phyloP scores from a whole-genome alignment of 2,329 filamentous ascomycete genomes.

The Aspergillus jensenii region DNA sequence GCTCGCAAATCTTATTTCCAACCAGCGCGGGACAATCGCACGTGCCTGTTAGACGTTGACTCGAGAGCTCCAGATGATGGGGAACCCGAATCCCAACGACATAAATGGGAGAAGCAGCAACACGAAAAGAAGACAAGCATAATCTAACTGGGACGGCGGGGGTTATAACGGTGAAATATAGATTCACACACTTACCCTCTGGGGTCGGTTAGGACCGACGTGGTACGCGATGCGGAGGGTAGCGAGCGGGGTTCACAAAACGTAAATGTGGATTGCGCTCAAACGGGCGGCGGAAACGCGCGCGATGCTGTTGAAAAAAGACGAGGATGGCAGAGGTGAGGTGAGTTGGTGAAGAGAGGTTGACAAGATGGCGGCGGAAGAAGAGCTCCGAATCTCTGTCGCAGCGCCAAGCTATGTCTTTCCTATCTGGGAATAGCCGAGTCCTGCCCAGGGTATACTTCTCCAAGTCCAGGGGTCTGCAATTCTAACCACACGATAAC shows the following conservation, averaged over 20 bases:
- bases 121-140: background rate
- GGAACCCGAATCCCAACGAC: background rate
- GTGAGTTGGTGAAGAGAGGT: slow-evolving; percentile 6
- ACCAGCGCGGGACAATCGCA: slow-evolving; percentile 6
- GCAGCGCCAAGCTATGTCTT: slow-evolving; percentile 21
- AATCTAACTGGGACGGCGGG: background rate
- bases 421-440: slow-evolving; percentile 18
- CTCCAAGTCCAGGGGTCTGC: background rate
- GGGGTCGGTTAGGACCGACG: background rate
- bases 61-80: background rate
- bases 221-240: background rate
- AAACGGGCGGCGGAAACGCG: background rate
- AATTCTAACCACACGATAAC: background rate
- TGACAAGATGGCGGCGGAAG: slow-evolving; percentile 3
- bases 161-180: background rate
- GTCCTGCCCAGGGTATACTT: background rate
- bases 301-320: background rate
- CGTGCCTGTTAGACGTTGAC: slow-evolving; percentile 2
- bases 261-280: background rate
- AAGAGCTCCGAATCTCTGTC: slow-evolving; percentile 9
- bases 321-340: background rate
- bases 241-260: background rate
- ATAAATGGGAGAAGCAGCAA: background rate
- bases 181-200: slow-evolving; percentile 7
- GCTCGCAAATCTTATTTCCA: background rate